Conservation (phyloP, 768 basidiomycete genomes). For the Agrocybe pediades region DNA sequence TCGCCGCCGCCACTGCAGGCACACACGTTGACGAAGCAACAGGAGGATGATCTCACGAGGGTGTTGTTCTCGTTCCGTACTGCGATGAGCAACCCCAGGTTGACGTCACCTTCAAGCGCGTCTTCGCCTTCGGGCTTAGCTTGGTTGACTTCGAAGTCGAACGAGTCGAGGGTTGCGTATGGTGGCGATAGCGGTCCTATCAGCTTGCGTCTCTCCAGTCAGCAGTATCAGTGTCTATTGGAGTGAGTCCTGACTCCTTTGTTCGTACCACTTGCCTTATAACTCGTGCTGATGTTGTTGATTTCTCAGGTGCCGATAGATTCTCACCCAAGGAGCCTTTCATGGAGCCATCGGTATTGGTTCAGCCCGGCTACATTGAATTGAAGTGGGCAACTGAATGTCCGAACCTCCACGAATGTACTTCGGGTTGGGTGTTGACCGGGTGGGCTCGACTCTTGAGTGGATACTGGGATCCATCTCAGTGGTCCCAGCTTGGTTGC, state of each 20-base stretch:
- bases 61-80: constrained; percentile 35
- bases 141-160: not conserved
- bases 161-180: not conserved
- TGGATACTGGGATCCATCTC: constrained; percentile 38
- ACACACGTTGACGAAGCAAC: not conserved
- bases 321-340: constrained; percentile 19
- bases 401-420: constrained; percentile 22
- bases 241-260: constrained; percentile 12
- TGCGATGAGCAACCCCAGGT: constrained; percentile 22
- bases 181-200: constrained; percentile 1
- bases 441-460: constrained; percentile 34
- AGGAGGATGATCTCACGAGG: constrained; percentile 16
- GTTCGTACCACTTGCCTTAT: not conserved
- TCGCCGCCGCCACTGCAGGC: not conserved
- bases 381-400: constrained; percentile 45
- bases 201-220: constrained; percentile 28
- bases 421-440: constrained; percentile 42
- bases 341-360: constrained; percentile 21
- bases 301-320: constrained; percentile 1
- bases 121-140: not conserved
- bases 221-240: constrained; percentile 34
- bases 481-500: constrained; percentile 44
- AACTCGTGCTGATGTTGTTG: not conserved
- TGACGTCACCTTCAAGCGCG: constrained; percentile 17
- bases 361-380: constrained; percentile 38